Evolutionary conservation across 495 filamentous ascomycete species (phyloP), one percentile per base, ranked within the genome.

Genomic region (Glarea lozoyensis): DNA sequence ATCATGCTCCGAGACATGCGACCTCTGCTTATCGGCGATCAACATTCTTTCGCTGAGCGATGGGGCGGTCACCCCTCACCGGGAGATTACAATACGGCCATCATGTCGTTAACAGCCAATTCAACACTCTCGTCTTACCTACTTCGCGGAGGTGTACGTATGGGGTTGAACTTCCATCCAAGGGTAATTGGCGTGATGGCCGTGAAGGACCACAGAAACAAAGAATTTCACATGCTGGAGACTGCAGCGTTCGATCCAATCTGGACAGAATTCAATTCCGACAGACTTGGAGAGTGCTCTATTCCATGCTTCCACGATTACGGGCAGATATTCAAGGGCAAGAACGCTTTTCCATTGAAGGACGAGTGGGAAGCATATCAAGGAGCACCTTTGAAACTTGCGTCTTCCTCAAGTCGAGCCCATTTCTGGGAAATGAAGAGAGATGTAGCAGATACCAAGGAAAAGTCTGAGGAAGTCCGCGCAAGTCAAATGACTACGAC

Each of bases 131-230:
- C 72, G 2, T 69, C 69, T 0, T 76, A 77, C 42, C 63, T 77
- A 0, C 59, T 77, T 12, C 65, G 70, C 27, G 73, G 73, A 17
- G 73, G 72, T 9, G 66, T 76, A 12, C 62, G 73, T 19, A 77
- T 77, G 73, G 73, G 73, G 1, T 56, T 77, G 34, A 76, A 76
- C 40, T 77, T 73, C 55, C 73, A 77, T 44, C 73, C 73, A 0
- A 55, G 68, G 5, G 66, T 75, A 2, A 60, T 77, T 18, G 73
- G 73, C 0, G 59, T 70, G 3, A 77, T 77, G 73, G 65, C 73
- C 6, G 72, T 68, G 66, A 71, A 71, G 43, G 73, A 77, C 42
- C 62, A 64, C 0, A 57, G 69, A 11, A 69, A 69, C 34, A 59
- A 66, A 13, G 72, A 76, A 37, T 62, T 75, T 24, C 50, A 64